Evolutionary conservation across 2,329 filamentous ascomycete genomes (phyloP).

Genomic region (Neofusicoccum kwambonambiense): DNA sequence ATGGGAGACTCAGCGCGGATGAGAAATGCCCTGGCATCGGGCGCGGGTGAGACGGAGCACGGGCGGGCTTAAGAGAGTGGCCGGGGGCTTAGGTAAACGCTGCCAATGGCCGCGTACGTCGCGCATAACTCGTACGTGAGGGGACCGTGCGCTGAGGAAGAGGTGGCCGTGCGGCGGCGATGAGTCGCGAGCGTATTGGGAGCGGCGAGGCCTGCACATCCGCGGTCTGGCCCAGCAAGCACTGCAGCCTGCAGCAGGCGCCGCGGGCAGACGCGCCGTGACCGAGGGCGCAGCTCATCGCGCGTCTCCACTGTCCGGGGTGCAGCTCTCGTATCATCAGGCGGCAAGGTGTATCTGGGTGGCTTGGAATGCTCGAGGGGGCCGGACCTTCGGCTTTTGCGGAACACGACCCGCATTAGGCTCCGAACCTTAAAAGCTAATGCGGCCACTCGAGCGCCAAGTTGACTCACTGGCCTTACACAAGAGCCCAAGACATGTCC

Average conservation of each 20-base stretch:
- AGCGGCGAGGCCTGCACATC: not conserved
- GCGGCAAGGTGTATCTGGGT: not conserved
- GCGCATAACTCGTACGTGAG: no score
- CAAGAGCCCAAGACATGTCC: slow-evolving; percentile 3
- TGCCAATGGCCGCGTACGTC: not conserved
- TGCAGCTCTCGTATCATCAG: not conserved
- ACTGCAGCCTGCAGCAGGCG: not conserved
- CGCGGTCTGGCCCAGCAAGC: not conserved
- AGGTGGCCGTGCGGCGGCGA: not conserved
- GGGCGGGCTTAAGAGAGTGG: not conserved
- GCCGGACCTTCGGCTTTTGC: not conserved
- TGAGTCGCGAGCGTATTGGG: not conserved
- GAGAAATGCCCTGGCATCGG: not conserved
- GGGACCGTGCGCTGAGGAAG: not conserved
- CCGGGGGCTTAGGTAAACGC: not conserved
- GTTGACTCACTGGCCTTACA: slow-evolving; percentile 3
- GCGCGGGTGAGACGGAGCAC: not conserved
- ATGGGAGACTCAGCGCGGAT: not conserved
- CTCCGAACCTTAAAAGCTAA: slow-evolving; percentile 11
- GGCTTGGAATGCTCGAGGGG: not conserved
- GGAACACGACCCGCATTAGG: slow-evolving; percentile 11
- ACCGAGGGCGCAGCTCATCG: not conserved
- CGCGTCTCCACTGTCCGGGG: not conserved
- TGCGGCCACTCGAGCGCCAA: not conserved
- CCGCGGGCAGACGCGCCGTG: not conserved